Evolutionary conservation across 352 stramenopile genomes (phyloP).

Genomic region (Globisporangium splendens): DNA sequence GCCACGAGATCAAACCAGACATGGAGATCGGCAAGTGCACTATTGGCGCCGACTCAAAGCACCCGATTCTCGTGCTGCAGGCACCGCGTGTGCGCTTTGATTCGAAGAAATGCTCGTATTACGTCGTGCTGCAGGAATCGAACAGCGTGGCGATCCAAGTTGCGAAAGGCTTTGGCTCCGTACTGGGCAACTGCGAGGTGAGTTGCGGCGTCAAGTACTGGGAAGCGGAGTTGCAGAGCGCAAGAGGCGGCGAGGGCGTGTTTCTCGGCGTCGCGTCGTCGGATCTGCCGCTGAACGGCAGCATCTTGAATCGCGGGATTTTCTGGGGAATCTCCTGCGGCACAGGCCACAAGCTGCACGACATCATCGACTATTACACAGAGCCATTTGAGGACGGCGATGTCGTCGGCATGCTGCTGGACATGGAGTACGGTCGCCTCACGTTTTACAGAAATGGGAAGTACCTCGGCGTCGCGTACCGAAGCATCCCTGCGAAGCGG

Average conservation of each 20-base stretch:
- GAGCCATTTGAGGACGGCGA: conserved; percentile 73
- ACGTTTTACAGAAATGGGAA: conserved; percentile 80
- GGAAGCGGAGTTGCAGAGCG: conserved; percentile 60
- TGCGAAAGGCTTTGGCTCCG: conserved; percentile 55
- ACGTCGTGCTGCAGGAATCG: conserved; percentile 50
- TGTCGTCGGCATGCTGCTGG: conserved; percentile 64
- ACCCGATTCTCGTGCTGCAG: conserved; percentile 74
- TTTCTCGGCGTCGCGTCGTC: conserved; percentile 62
- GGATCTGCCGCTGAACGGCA: conserved; percentile 56
- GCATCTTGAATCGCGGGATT: conserved; percentile 48
- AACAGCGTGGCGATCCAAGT: conserved; percentile 50
- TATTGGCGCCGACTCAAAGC: conserved; percentile 49
- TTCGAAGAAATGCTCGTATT: conserved; percentile 53
- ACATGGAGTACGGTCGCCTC: conserved; percentile 70
- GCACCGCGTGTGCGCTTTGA: conserved; percentile 64
- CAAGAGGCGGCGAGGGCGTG: conserved; percentile 56
- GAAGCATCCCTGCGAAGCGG: conserved; percentile 50
- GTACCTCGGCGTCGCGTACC: conserved; percentile 72
- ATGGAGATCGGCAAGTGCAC: conserved; percentile 62
- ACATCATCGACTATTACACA: conserved; percentile 70
- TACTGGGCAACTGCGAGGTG: conserved; percentile 56
- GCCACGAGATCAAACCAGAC: conserved; percentile 61
- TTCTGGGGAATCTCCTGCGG: conserved; percentile 77
- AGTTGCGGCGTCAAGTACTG: conserved; percentile 78
- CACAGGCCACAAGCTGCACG: conserved; percentile 76